Evolutionary conservation across 2,329 filamentous ascomycete species (phyloP).

Genomic region (Pyricularia grisea): DNA sequence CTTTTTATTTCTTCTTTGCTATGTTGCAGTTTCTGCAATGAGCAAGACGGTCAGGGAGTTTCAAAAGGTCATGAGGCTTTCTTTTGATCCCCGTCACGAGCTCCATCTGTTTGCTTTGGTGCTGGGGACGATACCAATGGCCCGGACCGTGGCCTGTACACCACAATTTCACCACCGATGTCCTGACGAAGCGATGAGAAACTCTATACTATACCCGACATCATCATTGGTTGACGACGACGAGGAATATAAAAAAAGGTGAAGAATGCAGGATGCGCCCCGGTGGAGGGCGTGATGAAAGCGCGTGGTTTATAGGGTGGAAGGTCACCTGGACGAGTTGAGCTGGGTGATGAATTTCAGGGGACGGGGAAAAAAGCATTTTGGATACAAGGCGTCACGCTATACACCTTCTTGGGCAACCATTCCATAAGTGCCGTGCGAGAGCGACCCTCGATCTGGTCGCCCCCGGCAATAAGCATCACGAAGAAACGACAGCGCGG

Average conservation of each 20-base stretch:
- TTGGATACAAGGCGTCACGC: not conserved
- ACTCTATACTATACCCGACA: constrained; percentile 5
- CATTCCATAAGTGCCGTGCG: not conserved
- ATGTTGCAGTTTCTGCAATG: not conserved
- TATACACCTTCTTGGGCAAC: constrained; percentile 5
- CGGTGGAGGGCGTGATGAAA: not conserved
- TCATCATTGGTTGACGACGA: constrained; percentile 5
- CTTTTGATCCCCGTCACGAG: not conserved
- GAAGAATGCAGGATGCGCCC: not conserved
- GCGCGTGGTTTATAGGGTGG: not conserved
- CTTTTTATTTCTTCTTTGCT: not conserved
- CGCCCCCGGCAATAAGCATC: not conserved
- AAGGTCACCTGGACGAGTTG: not conserved
- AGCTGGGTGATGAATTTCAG: not conserved
- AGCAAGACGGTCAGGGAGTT: not conserved
- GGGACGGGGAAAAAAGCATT: not conserved
- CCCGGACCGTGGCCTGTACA: constrained; percentile 5
- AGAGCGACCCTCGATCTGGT: not conserved
- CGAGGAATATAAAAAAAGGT: not conserved
- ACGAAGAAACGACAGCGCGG: constrained; percentile 1
- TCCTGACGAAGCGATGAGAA: constrained; percentile 5
- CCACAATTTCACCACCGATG: constrained; percentile 4
- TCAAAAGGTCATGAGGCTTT: not conserved
- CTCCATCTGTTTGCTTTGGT: not conserved
- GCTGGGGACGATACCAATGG: not conserved